Evolutionary conservation across 495 filamentous ascomycete species (phyloP), one percentile per base, ranked within the genome.

Genomic region (Neurospora pannonica): DNA sequence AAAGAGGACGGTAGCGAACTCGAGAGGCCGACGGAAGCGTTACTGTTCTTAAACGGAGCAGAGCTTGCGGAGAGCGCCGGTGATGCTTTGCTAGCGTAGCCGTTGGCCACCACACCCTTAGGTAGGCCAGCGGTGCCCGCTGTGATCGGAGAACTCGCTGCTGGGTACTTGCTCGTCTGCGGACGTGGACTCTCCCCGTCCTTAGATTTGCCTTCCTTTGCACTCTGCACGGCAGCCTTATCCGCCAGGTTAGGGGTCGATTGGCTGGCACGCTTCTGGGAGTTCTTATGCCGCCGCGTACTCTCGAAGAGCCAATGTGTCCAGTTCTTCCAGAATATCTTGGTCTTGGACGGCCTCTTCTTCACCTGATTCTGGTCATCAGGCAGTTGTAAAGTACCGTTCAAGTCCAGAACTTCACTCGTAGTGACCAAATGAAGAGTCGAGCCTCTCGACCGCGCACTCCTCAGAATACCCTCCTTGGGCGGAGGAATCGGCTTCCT

Each of bases 361-460:
- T 83, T 82, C 21, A 83, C 80, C 76, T 86, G 86, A 70, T 84
- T 83, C 1, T 77, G 75, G 9, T 81, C 76, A 24, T 71, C 76
- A 1, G 78, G 73, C 31, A 78, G 73, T 70, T 80, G 81, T 19
- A 77, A 76, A 11, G 71, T 62, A 46, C 76, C 76, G 67, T 76
- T 80, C 31, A 73, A 62, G 15, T 74, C 80, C 31, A 87, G 71
- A 5, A 81, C 84, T 42, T 85, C 85, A 69, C 82, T 83, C 0
- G 90, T 91, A 13, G 92, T 90, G 70, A 94, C 92, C 21, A 94
- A 88, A 78, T 96, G 93, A 28, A 97, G 86, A 74, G 91, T 93
- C 78, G 93, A 97, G 36, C 91, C 90, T 67, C 92, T 84, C 40
- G 91, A 92, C 73, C 90, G 85, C 72, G 90, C 87, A 71, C 87